Conservation (phyloP, 805 yeast species). For the Spathaspora girioi region DNA sequence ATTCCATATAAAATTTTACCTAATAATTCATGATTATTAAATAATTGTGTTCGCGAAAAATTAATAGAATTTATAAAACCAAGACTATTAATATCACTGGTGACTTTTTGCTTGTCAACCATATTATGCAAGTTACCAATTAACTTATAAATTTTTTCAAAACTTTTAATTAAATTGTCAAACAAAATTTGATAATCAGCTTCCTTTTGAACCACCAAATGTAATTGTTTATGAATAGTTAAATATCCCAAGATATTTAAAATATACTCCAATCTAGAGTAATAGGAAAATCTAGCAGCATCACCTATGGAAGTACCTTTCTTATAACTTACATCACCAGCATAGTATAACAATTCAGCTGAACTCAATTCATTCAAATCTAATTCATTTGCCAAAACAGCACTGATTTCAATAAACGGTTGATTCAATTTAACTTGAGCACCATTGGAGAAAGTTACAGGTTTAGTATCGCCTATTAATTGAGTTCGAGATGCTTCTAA, state of each 20-base stretch:
- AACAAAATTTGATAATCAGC: slow-evolving; percentile 22
- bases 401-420: slow-evolving; percentile 58
- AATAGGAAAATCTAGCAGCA: slow-evolving; percentile 65
- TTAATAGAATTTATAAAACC: slow-evolving; percentile 38
- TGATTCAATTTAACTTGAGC: slow-evolving; percentile 60
- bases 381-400: slow-evolving; percentile 50
- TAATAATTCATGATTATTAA: slow-evolving; percentile 65
- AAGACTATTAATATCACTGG: slow-evolving; percentile 46
- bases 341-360: slow-evolving; percentile 61
- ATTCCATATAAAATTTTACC: slow-evolving; percentile 62
- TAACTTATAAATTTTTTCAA: slow-evolving; percentile 55
- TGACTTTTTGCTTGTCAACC: slow-evolving; percentile 44
- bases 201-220: slow-evolving; percentile 17
- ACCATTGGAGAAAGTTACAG: slow-evolving; percentile 49
- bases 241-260: slow-evolving; percentile 53
- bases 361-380: slow-evolving; percentile 69
- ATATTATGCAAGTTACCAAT: slow-evolving; percentile 51
- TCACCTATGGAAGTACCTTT: slow-evolving; percentile 52
- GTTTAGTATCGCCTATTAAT: slow-evolving; percentile 35
- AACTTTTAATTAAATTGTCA: slow-evolving; percentile 48
- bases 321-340: slow-evolving; percentile 35
- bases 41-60: slow-evolving; percentile 60
- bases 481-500: slow-evolving; percentile 44
- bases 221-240: slow-evolving; percentile 17
- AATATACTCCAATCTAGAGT: slow-evolving; percentile 67